Percentiles rank a stretch among this genome's conserved stretches.
Conservation (phyloP, 2,329 filamentous ascomycete genomes). For the Didymella glomerata region DNA sequence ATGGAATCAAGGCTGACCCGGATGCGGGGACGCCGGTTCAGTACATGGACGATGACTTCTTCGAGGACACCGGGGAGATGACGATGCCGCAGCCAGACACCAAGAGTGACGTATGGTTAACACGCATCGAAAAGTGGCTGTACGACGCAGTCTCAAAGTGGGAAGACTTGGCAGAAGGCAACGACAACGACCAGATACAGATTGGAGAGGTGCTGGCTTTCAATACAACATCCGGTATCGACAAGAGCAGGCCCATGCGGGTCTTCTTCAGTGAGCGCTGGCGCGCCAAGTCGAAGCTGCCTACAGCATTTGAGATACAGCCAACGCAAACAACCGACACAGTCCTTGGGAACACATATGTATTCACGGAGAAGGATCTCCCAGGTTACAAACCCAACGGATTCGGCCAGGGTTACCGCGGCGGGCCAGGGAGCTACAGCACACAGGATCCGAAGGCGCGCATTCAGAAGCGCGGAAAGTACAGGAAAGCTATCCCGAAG, state of each 20-base stretch:
- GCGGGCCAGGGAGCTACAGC: slow-evolving; percentile 32
- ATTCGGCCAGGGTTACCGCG: slow-evolving; percentile 37
- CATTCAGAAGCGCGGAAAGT: slow-evolving; percentile 47
- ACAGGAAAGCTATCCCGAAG: slow-evolving; percentile 50
- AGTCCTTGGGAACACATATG: slow-evolving; percentile 82
- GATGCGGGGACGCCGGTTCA: slow-evolving; percentile 43
- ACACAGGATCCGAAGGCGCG: slow-evolving; percentile 46
- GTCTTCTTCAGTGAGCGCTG: slow-evolving; percentile 71
- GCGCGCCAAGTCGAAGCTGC: slow-evolving; percentile 75
- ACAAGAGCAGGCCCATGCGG: slow-evolving; percentile 63
- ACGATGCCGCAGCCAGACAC: slow-evolving; percentile 41
- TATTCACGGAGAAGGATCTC: slow-evolving; percentile 94
- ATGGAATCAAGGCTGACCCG: slow-evolving; percentile 51
- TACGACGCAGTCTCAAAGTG: slow-evolving; percentile 50
- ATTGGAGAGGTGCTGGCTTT: slow-evolving; percentile 49
- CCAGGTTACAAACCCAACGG: slow-evolving; percentile 69
- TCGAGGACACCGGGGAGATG: slow-evolving; percentile 56
- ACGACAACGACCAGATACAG: slow-evolving; percentile 51
- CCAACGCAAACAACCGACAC: slow-evolving; percentile 61
- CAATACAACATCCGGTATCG: slow-evolving; percentile 38
- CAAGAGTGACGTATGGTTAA: slow-evolving; percentile 47
- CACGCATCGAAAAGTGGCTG: slow-evolving; percentile 52
- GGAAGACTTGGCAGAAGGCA: slow-evolving; percentile 46
- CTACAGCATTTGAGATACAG: slow-evolving; percentile 86
- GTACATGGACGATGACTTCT: slow-evolving; percentile 54